Percentiles rank a stretch among this genome's conserved stretches.
phyloP scores from a whole-genome alignment of 1,284 basidiomycete species.

The Macrocybe sp. region DNA sequence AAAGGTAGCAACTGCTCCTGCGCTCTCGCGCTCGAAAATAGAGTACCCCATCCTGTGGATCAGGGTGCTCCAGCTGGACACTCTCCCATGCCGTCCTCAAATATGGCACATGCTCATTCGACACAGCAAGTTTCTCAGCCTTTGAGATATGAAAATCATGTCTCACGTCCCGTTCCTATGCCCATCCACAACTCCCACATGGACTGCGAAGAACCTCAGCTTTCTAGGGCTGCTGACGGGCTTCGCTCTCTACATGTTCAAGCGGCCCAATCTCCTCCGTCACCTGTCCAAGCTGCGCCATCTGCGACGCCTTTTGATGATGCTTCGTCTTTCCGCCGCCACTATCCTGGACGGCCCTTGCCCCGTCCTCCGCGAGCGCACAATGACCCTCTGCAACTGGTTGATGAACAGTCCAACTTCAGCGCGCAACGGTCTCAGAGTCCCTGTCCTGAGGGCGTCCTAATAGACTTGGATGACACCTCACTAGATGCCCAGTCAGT shows the following conservation, averaged over 20 bases:
- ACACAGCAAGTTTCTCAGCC: too few relatives aligned
- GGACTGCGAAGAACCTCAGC: too few relatives aligned
- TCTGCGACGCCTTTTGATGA: slow-evolving; percentile 17
- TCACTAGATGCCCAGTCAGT: slow-evolving; percentile 6
- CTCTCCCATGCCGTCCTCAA: too few relatives aligned
- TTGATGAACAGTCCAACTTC: slow-evolving; percentile 2
- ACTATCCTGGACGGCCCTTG: slow-evolving; percentile 37
- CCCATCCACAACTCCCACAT: too few relatives aligned
- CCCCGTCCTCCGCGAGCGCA: slow-evolving; percentile 28
- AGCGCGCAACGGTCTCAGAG: slow-evolving; percentile 3
- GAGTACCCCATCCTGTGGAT: slow-evolving; percentile 3
- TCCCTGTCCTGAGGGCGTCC: slow-evolving; percentile 35
- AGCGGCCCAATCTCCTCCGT: too few relatives aligned
- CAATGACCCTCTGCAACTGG: slow-evolving; percentile 8
- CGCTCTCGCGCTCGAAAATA: slow-evolving; percentile 8
- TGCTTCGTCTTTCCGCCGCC: slow-evolving; percentile 21
- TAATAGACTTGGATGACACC: slow-evolving; percentile 39
- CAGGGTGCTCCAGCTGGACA: too few relatives aligned
- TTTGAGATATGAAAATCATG: too few relatives aligned
- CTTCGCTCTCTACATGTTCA: too few relatives aligned
- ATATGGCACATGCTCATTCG: too few relatives aligned
- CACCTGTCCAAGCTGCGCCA: slow-evolving; percentile 4
- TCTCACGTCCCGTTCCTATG: too few relatives aligned
- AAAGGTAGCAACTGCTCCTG: slow-evolving; percentile 6
- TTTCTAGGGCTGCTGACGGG: too few relatives aligned